A percentile compares a stretch with the other conserved stretches of the same genome.
Evolutionary conservation across 495 filamentous ascomycete species (phyloP).

Genomic region (Saxispiralis lemnorum): DNA sequence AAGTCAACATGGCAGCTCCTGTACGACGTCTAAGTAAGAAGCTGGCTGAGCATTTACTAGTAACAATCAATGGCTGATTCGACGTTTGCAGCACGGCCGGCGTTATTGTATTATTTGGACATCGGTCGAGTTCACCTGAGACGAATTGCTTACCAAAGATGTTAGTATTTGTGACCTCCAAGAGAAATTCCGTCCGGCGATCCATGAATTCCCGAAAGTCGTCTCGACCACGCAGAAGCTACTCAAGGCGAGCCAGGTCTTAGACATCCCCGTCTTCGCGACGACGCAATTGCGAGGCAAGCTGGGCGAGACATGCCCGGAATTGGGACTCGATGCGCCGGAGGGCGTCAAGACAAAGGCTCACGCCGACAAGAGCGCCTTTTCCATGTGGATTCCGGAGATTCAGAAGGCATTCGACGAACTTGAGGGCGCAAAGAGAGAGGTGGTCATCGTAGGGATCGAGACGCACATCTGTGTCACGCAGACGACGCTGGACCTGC

Average conservation of each 20-base stretch:
- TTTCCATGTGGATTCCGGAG: slow-evolving; percentile 53
- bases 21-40: slow-evolving; percentile 8
- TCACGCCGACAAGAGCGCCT: slow-evolving; percentile 67
- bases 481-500: slow-evolving; percentile 72
- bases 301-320: slow-evolving; percentile 61
- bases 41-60: neutral
- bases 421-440: slow-evolving; percentile 10
- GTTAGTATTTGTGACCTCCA: slow-evolving; percentile 84
- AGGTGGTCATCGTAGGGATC: slow-evolving; percentile 63
- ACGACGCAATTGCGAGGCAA: slow-evolving; percentile 66
- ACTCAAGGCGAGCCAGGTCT: slow-evolving; percentile 33
- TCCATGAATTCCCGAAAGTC: slow-evolving; percentile 67
- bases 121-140: too few species aligned
- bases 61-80: neutral
- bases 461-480: slow-evolving; percentile 90
- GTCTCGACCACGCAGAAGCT: slow-evolving; percentile 35
- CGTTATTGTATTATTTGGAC: slow-evolving; percentile 8
- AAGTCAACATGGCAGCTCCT: slow-evolving; percentile 6
- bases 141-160: neutral
- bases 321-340: slow-evolving; percentile 35
- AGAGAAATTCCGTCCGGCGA: slow-evolving; percentile 71
- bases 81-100: slow-evolving; percentile 8
- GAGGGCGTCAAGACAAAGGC: slow-evolving; percentile 29
- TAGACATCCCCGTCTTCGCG: slow-evolving; percentile 60
- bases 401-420: slow-evolving; percentile 16